phyloP scores from a whole-genome alignment of 495 filamentous ascomycete species.

The Penicillium angulare region DNA sequence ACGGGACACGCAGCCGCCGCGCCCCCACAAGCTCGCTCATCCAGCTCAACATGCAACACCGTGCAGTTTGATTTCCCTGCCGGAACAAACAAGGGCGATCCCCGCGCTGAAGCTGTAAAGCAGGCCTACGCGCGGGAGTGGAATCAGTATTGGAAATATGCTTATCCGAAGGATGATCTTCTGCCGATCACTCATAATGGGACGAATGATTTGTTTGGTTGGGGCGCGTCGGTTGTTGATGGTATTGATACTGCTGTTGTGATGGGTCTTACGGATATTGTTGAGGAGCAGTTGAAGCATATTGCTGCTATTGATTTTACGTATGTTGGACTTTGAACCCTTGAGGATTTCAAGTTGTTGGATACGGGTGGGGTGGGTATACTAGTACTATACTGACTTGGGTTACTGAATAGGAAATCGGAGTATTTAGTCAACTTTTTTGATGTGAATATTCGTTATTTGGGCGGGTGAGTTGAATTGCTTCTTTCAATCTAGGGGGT shows the following conservation, averaged over 20 bases:
- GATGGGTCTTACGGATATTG: constrained; percentile 25
- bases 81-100: constrained; percentile 19
- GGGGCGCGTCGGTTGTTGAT: constrained; percentile 23
- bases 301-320: constrained; percentile 22
- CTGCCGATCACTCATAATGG: constrained; percentile 16
- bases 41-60: constrained; percentile 10
- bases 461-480: constrained; percentile 13
- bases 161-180: constrained; percentile 17
- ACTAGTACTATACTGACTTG: constrained; percentile 1
- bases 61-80: constrained; percentile 20
- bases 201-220: constrained; percentile 22
- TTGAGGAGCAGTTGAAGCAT: constrained; percentile 18
- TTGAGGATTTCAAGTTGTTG: not conserved
- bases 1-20: constrained; percentile 1
- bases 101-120: constrained; percentile 19
- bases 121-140: constrained; percentile 22
- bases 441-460: constrained; percentile 22
- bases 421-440: constrained; percentile 17
- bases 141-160: constrained; percentile 20
- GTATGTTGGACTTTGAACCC: constrained; percentile 1
- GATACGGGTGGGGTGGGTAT: no score
- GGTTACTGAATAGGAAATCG: constrained; percentile 8
- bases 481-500: no score
- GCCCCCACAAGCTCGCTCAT: not conserved
- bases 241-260: constrained; percentile 24